A percentile compares a stretch with the other conserved stretches of the same genome.
Conservation (phyloP, 345 rosid species). For the Combretum micranthum region DNA sequence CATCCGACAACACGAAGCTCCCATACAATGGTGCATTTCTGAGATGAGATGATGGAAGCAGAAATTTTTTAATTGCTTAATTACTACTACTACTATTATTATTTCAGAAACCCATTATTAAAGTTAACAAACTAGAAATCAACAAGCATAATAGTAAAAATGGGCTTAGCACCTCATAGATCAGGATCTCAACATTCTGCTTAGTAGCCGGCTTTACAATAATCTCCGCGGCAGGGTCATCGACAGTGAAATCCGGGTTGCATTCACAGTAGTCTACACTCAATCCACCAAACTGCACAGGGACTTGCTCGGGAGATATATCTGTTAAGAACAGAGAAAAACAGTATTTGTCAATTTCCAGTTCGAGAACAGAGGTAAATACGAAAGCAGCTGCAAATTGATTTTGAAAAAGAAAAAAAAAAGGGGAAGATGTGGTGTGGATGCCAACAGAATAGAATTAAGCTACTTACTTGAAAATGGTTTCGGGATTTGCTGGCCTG, state of each 20-base stretch:
- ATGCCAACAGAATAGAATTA: no score
- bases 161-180: constrained; percentile 53
- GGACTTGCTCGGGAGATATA: constrained; percentile 86
- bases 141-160: background rate
- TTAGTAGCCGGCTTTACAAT: constrained; percentile 71
- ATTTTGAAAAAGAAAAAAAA: no score
- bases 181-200: constrained; percentile 77
- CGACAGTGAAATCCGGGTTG: constrained; percentile 60
- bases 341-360: background rate
- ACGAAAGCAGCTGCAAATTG: no score
- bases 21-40: constrained; percentile 83
- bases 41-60: background rate
- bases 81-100: no score
- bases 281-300: constrained; percentile 82
- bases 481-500: constrained; percentile 63
- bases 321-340: constrained; percentile 19
- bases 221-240: constrained; percentile 63
- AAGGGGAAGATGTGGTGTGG: no score
- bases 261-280: constrained; percentile 80
- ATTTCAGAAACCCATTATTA: no score
- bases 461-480: constrained; percentile 76
- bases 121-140: background rate
- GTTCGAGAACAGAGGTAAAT: no score
- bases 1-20: constrained; percentile 87
- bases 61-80: no score